These are phyloP conservation scores for Diutina ranongensis DNA, from an alignment of 1,139 yeast genomes.

Conservation along the genomic window DNA sequence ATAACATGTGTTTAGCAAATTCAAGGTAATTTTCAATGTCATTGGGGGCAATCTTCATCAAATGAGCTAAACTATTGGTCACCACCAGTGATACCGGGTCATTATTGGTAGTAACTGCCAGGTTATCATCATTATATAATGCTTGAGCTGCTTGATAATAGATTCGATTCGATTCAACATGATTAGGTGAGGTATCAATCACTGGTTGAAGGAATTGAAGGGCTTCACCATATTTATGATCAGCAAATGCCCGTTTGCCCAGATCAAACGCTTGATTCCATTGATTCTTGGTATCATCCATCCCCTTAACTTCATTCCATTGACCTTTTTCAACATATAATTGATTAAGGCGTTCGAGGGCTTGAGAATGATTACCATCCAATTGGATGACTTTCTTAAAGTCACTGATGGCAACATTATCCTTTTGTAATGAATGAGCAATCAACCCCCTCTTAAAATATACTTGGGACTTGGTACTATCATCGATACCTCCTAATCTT, in stretches of 20 bases:
- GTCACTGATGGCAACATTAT: constrained; percentile 34
- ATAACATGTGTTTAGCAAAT: constrained; percentile 34
- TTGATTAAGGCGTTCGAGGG: constrained; percentile 31
- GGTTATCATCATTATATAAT: not conserved
- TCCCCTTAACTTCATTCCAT: constrained; percentile 14
- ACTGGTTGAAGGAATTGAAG: not conserved
- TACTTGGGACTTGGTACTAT: not conserved
- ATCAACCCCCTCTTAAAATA: constrained; percentile 3
- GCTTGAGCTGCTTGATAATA: not conserved
- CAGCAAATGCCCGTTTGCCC: constrained; percentile 1
- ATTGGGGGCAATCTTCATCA: constrained; percentile 22
- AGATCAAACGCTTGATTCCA: not conserved
- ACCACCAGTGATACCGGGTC: constrained; percentile 8
- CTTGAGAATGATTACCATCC: constrained; percentile 29
- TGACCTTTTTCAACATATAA: constrained; percentile 36
- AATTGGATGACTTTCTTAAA: constrained; percentile 30
- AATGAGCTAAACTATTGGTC: constrained; percentile 16
- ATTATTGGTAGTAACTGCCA: not conserved
- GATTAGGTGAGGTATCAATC: not conserved
- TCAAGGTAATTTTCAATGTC: constrained; percentile 20
- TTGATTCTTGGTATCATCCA: constrained; percentile 9
- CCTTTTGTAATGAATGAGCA: constrained; percentile 17
- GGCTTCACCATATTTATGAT: not conserved
- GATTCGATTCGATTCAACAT: not conserved
- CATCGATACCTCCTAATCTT: not conserved